Percentiles rank a stretch among this genome's conserved stretches.
Evolutionary conservation across 257 asterid genomes (phyloP).

Genomic region (Solanum corneliomulleri): DNA sequence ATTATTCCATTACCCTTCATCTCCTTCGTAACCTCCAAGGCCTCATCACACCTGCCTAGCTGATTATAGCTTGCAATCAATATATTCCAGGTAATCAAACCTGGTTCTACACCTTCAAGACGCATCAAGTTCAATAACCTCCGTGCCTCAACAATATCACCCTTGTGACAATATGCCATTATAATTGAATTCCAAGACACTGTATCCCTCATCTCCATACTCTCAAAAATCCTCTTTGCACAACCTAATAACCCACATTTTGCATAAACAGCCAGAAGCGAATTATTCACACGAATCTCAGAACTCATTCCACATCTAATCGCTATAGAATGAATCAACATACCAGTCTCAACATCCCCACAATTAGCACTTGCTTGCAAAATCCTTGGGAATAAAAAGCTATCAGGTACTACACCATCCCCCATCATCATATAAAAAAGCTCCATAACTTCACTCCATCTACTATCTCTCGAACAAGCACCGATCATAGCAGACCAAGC

Average conservation of each 20-base stretch:
- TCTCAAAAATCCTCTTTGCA: conserved; percentile 39
- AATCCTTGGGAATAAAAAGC: conserved; percentile 57
- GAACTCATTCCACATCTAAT: conserved; percentile 31
- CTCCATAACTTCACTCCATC: conserved; percentile 57
- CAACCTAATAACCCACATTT: conserved; percentile 45
- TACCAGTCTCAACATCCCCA: conserved; percentile 54
- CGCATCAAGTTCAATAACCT: conserved; percentile 43
- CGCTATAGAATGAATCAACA: conserved; percentile 46
- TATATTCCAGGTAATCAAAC: conserved; percentile 63
- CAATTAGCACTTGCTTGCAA: conserved; percentile 64
- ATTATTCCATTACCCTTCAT: conserved; percentile 37
- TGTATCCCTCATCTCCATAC: conserved; percentile 38
- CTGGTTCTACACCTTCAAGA: conserved; percentile 39
- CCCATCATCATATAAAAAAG: conserved; percentile 54
- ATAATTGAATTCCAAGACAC: conserved; percentile 75
- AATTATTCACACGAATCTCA: conserved; percentile 46
- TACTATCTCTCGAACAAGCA: conserved; percentile 61
- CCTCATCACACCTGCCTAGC: conserved; percentile 46
- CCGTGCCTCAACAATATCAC: conserved; percentile 37
- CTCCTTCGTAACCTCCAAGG: conserved; percentile 46
- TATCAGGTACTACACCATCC: conserved; percentile 48
- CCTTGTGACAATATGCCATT: conserved; percentile 49
- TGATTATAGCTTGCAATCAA: conserved; percentile 50
- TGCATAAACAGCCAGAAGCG: conserved; percentile 60
- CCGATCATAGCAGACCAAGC: conserved; percentile 79